Conservation (phyloP, 192 early-diverging fungal genomes). For the Geosiphon pyriformis region DNA sequence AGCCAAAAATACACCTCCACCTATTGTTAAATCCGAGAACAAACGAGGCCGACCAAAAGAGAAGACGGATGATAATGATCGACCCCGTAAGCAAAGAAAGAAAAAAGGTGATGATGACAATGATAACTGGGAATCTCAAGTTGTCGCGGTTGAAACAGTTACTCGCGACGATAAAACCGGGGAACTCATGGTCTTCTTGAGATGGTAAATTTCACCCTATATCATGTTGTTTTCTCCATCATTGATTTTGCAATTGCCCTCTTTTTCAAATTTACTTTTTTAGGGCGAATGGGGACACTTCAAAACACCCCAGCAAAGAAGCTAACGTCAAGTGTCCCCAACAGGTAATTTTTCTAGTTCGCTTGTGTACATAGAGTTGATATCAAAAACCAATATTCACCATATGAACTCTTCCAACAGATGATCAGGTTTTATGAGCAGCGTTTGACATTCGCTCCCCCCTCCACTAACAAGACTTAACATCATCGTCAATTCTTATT, state of each 20-base stretch:
- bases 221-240: no score
- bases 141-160: slow-evolving; percentile 20
- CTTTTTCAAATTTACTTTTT: neutral
- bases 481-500: neutral
- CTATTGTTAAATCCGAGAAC: neutral
- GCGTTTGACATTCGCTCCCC: slow-evolving; percentile 24
- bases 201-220: slow-evolving; percentile 20
- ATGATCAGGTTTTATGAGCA: slow-evolving; percentile 27
- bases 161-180: slow-evolving; percentile 26
- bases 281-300: slow-evolving; percentile 20
- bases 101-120: slow-evolving; percentile 3
- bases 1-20: neutral
- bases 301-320: slow-evolving; percentile 20
- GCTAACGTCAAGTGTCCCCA: slow-evolving; percentile 22
- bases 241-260: neutral
- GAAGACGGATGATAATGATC: neutral
- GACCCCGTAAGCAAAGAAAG: neutral
- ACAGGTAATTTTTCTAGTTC: slow-evolving; percentile 14
- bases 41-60: neutral
- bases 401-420: neutral
- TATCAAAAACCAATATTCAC: neutral
- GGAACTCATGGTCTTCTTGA: slow-evolving; percentile 22
- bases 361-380: neutral
- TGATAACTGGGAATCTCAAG: slow-evolving; percentile 11
- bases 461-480: neutral